Evolutionary conservation across 2,329 filamentous ascomycete genomes (phyloP), one percentile per base, ranked within the genome.

Genomic region (Stagonosporopsis chrysanthemi): DNA sequence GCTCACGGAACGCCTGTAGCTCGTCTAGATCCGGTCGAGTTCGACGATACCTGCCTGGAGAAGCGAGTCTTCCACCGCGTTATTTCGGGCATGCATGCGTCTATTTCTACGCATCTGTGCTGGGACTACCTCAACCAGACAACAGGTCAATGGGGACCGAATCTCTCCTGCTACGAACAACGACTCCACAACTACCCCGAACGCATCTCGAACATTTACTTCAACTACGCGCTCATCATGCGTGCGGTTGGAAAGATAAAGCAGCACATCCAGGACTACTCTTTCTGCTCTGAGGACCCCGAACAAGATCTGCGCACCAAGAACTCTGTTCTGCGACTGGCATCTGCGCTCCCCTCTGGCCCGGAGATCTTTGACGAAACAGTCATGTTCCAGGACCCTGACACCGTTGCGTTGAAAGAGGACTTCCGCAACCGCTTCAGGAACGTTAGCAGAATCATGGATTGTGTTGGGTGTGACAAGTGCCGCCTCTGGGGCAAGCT

Each of bases 11-110:
- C 84, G 26, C 82, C 86, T 57, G 82, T 82, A 3, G 83, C 84
- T 0, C 86, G 88, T 45, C 83, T 87, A 44, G 83, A 87, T 46
- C 84, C 85, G 67, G 81, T 94, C 46, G 90, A 95, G 64, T 83
- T 88, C 44, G 92, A 97, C 65, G 93, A 97, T 66, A 91, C 97
- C 72, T 99, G 95, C 71, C 80, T 99, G 23, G 95, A 99, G 81
- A 98, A 99, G 83, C 90, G 95, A n/a, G 95, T 98, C 35, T 99
- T 99, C 76, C 95, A 98, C 79, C 86, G 93, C 6, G 88, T 99
- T 62, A 87, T 99, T 61, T 97, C 92, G 48, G 95, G 95, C 40
- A 97, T 99, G 95, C 95, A 99, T 77, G 92, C 95, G 15, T 97
- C 93, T 63, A 99, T 99, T 76, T 97, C 92, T 64, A 91, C 93